These are phyloP conservation scores for Aspergillus cejpii DNA, from an alignment of 2,329 filamentous ascomycete species.

Conservation along the genomic window DNA sequence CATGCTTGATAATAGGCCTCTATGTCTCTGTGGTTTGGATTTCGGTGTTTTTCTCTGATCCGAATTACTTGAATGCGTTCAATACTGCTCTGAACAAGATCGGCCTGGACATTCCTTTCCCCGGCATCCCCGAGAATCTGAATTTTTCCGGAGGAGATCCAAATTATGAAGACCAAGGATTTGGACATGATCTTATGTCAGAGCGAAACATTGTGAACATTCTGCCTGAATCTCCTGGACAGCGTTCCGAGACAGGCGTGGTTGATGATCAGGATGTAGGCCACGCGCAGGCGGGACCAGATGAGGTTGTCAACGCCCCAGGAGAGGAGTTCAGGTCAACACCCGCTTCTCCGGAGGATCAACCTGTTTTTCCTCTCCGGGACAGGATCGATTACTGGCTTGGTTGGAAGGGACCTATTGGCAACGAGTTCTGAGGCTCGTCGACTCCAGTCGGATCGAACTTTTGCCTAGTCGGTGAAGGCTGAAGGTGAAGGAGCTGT, in stretches of 20 bases:
- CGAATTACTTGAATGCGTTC: background rate
- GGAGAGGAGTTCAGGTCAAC: background rate
- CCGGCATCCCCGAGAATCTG: background rate
- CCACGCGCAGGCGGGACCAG: background rate
- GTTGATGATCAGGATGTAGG: background rate
- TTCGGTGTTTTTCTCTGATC: background rate
- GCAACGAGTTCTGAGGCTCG: background rate
- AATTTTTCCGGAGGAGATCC: background rate
- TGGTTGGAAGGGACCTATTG: slow-evolving; percentile 28
- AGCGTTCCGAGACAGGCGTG: background rate
- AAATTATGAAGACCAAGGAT: background rate
- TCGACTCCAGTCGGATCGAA: background rate
- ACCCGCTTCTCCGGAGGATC: background rate
- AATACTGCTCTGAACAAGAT: background rate
- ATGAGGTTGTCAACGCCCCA: background rate
- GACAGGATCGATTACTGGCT: slow-evolving; percentile 30
- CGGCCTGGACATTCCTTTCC: background rate
- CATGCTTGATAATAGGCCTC: background rate
- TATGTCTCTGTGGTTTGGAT: background rate
- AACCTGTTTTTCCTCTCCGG: slow-evolving; percentile 12
- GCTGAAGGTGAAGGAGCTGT: background rate
- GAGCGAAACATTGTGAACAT: background rate
- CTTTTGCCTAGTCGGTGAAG: background rate
- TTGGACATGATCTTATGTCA: background rate
- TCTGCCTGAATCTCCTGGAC: background rate